A percentile compares a stretch with the other conserved stretches of the same genome.
These are phyloP conservation scores for Lepiota subincarnata DNA, from an alignment of 768 basidiomycete genomes.

Conservation along the genomic window DNA sequence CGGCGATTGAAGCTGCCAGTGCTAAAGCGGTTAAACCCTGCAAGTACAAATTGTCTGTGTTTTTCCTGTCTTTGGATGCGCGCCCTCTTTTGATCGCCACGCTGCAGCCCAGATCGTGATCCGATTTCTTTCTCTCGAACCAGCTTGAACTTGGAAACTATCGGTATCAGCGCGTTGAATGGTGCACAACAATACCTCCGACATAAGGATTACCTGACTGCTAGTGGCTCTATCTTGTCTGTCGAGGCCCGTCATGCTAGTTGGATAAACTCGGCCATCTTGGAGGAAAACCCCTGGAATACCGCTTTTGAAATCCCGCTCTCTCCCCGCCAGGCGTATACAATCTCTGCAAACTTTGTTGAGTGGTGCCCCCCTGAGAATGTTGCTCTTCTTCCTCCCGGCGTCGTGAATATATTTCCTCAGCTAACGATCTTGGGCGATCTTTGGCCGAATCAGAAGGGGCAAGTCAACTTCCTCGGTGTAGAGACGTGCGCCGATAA, in stretches of 20 bases:
- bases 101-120: neutral
- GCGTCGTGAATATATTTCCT: conserved; percentile 22
- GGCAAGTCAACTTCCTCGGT: neutral
- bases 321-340: conserved; percentile 34
- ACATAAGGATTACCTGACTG: conserved; percentile 44
- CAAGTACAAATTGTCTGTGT: conserved; percentile 54
- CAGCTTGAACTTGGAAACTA: conserved; percentile 50
- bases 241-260: conserved; percentile 62
- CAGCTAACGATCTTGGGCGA: conserved; percentile 16
- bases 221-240: conserved; percentile 54
- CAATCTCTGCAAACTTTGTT: conserved; percentile 42
- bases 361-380: conserved; percentile 50
- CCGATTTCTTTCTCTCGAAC: conserved; percentile 1
- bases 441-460: conserved; percentile 18
- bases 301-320: conserved; percentile 52
- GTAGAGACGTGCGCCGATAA: neutral
- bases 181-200: conserved; percentile 47
- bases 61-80: neutral
- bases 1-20: conserved; percentile 37
- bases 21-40: conserved; percentile 44
- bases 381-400: conserved; percentile 33
- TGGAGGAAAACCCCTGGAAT: conserved; percentile 50
- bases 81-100: neutral
- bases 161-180: conserved; percentile 54
- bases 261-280: conserved; percentile 53